These are phyloP conservation scores for Gentiana dahurica DNA, from an alignment of 257 asterid genomes.

Conservation along the genomic window DNA sequence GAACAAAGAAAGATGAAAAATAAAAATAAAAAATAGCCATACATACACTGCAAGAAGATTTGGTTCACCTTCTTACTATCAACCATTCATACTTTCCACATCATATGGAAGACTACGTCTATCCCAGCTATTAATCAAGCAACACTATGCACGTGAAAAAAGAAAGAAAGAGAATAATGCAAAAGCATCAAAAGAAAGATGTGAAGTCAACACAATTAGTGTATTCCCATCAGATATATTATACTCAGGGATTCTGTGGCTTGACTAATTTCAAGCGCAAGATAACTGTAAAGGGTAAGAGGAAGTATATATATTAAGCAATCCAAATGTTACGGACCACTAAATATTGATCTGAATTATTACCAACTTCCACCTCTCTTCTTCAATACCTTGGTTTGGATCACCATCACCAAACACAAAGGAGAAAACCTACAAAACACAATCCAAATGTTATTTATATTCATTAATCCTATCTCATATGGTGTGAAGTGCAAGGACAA, in stretches of 20 bases:
- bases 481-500: background rate
- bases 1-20: background rate
- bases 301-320: constrained; percentile 10
- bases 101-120: background rate
- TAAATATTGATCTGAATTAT: constrained; percentile 74
- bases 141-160: background rate
- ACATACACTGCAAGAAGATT: no score
- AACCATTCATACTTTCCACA: no score
- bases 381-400: constrained; percentile 99
- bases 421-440: constrained; percentile 70
- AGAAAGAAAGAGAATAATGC: background rate
- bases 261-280: constrained; percentile 6
- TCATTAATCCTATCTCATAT: background rate
- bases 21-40: background rate
- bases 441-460: background rate
- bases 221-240: background rate
- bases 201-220: background rate
- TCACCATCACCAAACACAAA: constrained; percentile 99
- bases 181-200: constrained; percentile 1
- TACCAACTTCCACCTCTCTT: constrained; percentile 99
- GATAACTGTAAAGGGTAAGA: constrained; percentile 9
- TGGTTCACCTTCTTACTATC: no score
- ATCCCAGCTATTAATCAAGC: background rate
- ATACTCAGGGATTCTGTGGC: background rate
- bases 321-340: constrained; percentile 58